Percentiles rank a stretch among this genome's conserved stretches.
phyloP scores from a whole-genome alignment of 2,329 filamentous ascomycete genomes.

The Sporothrix luriei region DNA sequence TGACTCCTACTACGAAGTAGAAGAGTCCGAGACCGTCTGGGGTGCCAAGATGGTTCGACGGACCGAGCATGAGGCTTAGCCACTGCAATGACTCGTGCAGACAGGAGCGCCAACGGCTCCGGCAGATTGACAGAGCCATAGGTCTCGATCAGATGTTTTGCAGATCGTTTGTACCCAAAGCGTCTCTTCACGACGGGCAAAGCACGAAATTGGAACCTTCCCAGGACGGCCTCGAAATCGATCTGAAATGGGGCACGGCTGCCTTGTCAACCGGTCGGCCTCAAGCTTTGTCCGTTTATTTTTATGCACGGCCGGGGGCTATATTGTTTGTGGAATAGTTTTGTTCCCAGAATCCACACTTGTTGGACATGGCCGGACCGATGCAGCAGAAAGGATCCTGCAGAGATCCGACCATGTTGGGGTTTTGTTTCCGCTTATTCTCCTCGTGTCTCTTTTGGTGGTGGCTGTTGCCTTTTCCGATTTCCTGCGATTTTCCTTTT shows the following conservation, averaged over 20 bases:
- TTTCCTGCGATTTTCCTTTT: neutral
- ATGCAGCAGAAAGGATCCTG: neutral
- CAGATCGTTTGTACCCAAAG: neutral
- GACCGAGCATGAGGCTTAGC: conserved; percentile 48
- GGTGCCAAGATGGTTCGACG: conserved; percentile 49
- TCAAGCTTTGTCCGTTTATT: neutral
- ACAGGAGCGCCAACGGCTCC: neutral
- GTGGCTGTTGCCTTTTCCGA: neutral
- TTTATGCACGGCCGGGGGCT: neutral
- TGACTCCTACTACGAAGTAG: conserved; percentile 49
- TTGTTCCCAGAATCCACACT: neutral
- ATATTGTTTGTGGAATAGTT: neutral
- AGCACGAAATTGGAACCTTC: neutral
- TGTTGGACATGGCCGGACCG: conserved; percentile 24
- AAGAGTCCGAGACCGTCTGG: conserved; percentile 49
- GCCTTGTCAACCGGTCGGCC: conserved; percentile 16
- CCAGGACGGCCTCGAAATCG: neutral
- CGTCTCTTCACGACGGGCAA: neutral
- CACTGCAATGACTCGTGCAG: neutral
- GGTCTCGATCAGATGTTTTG: neutral
- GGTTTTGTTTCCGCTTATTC: conserved; percentile 9
- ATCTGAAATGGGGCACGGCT: conserved; percentile 8
- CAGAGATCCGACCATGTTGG: neutral
- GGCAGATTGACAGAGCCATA: neutral
- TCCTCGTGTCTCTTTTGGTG: neutral